Conservation (phyloP, 2,329 filamentous ascomycete species). For the Teratosphaeria destructans region DNA sequence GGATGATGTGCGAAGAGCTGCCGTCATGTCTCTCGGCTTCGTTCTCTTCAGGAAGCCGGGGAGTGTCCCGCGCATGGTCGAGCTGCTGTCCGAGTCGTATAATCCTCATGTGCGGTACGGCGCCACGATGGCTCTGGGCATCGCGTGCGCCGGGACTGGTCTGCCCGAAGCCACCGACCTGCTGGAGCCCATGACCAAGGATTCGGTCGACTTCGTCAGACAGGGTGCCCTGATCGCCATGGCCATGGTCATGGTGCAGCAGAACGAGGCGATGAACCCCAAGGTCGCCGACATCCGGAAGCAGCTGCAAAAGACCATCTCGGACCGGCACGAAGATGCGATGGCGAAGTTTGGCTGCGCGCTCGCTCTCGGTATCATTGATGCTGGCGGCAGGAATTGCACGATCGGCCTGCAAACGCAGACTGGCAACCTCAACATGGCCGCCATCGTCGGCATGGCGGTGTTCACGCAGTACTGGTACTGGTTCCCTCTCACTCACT, state of each 20-base stretch:
- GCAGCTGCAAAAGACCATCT: constrained; percentile 84
- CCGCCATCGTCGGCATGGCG: constrained; percentile 92
- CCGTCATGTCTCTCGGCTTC: constrained; percentile 95
- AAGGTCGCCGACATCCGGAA: constrained; percentile 88
- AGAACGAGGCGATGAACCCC: constrained; percentile 97
- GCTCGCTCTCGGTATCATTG: constrained; percentile 89
- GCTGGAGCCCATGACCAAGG: constrained; percentile 98
- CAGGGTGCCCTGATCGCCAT: constrained; percentile 91
- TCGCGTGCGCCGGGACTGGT: constrained; percentile 92
- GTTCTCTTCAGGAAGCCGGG: constrained; percentile 97
- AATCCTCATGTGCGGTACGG: constrained; percentile 97
- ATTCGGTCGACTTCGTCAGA: constrained; percentile 94
- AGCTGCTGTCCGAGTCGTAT: constrained; percentile 94
- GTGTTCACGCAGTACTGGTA: constrained; percentile 99
- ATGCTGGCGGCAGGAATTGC: constrained; percentile 95
- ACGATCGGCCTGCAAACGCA: constrained; percentile 96
- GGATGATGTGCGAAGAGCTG: constrained; percentile 89
- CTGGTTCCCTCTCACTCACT: constrained; percentile 98
- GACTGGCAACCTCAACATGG: constrained; percentile 97
- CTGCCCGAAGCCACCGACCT: constrained; percentile 93
- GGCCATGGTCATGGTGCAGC: constrained; percentile 98
- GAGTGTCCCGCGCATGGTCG: constrained; percentile 96
- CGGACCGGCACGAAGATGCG: constrained; percentile 92
- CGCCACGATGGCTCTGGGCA: constrained; percentile 95
- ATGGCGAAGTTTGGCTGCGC: constrained; percentile 99